Evolutionary conservation across 2,329 filamentous ascomycete genomes (phyloP).

Genomic region (Pseudogymnoascus sp.): DNA sequence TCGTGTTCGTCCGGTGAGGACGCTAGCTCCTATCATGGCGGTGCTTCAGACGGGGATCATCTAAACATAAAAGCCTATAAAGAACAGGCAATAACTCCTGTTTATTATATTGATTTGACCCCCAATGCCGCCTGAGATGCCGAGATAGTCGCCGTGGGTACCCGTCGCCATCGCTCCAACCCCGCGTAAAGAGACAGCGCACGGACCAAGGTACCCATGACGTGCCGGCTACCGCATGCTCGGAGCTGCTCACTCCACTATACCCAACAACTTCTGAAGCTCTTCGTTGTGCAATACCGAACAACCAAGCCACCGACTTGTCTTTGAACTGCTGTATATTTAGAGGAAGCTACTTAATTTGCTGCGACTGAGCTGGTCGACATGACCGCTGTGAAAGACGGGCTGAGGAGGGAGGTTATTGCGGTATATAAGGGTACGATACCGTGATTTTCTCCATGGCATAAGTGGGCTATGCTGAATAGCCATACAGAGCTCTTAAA

Average conservation of each 20-base stretch:
- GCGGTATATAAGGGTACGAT: constrained; percentile 74
- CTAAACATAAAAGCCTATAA: not conserved
- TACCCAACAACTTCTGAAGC: not conserved
- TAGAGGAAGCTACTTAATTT: not conserved
- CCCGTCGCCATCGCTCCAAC: constrained; percentile 13
- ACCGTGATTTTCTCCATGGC: not conserved
- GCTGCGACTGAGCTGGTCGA: not conserved
- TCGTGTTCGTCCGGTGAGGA: not conserved
- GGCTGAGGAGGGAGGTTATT: constrained; percentile 70
- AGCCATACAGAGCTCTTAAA: constrained; percentile 62
- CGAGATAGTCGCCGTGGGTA: constrained; percentile 12
- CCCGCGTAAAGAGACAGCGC: not conserved
- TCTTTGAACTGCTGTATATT: not conserved
- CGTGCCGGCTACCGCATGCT: not conserved
- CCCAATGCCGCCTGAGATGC: not conserved
- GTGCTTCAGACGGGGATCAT: not conserved
- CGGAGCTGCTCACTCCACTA: not conserved
- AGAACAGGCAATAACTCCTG: not conserved
- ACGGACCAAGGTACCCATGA: constrained; percentile 2
- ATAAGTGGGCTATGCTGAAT: not conserved
- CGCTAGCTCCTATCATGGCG: not conserved
- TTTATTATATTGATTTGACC: not conserved
- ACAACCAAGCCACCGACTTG: not conserved
- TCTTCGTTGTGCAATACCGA: not conserved
- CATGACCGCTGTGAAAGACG: not conserved